Conservation (phyloP, 2,329 filamentous ascomycete genomes). For the Verruconis gallopava region DNA sequence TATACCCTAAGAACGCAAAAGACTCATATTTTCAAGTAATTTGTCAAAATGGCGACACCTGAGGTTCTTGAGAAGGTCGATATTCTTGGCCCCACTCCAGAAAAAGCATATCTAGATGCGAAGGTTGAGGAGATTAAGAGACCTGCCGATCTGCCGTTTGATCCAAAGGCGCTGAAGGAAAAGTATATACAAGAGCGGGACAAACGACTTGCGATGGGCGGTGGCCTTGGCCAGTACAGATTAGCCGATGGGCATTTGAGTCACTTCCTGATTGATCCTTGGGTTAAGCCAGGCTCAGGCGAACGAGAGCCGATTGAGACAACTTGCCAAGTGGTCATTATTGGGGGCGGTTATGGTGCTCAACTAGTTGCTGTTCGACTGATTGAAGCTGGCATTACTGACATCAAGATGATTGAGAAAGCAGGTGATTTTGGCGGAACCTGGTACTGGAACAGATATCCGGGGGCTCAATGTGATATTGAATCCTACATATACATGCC, state of each 20-base stretch:
- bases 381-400: constrained; percentile 24
- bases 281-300: constrained; percentile 1
- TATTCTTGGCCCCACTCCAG: neutral
- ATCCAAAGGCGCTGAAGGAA: constrained; percentile 13
- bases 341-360: constrained; percentile 33
- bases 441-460: constrained; percentile 19
- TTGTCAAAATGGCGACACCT: too few relatives aligned
- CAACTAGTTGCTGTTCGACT: constrained; percentile 29
- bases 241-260: neutral
- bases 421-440: constrained; percentile 36
- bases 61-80: neutral
- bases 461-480: constrained; percentile 17
- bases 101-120: neutral
- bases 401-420: constrained; percentile 33
- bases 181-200: constrained; percentile 20
- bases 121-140: neutral
- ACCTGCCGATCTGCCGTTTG: neutral
- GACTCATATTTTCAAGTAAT: too few relatives aligned
- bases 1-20: too few relatives aligned
- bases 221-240: constrained; percentile 10
- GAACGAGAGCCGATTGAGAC: constrained; percentile 17
- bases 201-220: constrained; percentile 17
- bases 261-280: constrained; percentile 3
- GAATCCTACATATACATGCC: constrained; percentile 47
- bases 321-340: constrained; percentile 23